phyloP scores from a whole-genome alignment of 1,284 basidiomycete species.

The Acaromyces ingoldii region DNA sequence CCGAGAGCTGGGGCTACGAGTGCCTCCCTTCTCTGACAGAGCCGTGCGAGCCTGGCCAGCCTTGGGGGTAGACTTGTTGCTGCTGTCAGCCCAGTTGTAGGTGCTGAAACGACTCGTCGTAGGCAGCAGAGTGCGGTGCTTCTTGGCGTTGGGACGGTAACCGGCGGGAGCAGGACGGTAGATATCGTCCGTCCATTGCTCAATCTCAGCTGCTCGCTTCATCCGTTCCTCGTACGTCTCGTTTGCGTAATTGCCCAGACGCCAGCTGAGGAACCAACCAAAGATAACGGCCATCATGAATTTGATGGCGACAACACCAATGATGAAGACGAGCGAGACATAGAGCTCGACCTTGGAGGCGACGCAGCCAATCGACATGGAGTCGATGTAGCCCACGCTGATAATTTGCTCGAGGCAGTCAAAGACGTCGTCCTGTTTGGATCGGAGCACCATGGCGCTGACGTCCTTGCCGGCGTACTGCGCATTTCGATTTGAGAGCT shows the following conservation, averaged over 20 bases:
- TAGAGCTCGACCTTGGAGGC: conserved; percentile 91
- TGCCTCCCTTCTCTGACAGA: conserved; percentile 8
- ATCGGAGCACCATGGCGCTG: conserved; percentile 73
- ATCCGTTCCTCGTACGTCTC: conserved; percentile 94
- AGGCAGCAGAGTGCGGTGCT: conserved; percentile 68
- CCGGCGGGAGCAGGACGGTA: conserved; percentile 86
- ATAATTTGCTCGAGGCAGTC: conserved; percentile 80
- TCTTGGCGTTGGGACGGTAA: conserved; percentile 74
- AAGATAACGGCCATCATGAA: conserved; percentile 96
- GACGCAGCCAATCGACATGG: conserved; percentile 87
- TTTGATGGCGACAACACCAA: conserved; percentile 90
- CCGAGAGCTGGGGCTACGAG: conserved; percentile 5
- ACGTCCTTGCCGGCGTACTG: conserved; percentile 74
- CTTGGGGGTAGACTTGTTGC: conserved; percentile 5
- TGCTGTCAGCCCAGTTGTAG: conserved; percentile 20
- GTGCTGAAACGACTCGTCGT: conserved; percentile 58
- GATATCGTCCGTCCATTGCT: conserved; percentile 94
- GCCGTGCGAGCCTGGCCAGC: background rate
- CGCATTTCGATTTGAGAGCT: conserved; percentile 60
- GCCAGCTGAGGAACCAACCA: conserved; percentile 93
- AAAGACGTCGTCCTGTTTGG: conserved; percentile 61
- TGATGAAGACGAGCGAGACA: conserved; percentile 91
- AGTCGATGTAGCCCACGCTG: conserved; percentile 88
- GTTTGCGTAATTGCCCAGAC: conserved; percentile 82
- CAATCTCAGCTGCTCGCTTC: conserved; percentile 82